These are phyloP conservation scores for Fusarium sp. DNA, from an alignment of 2,329 filamentous ascomycete genomes.

Conservation along the genomic window DNA sequence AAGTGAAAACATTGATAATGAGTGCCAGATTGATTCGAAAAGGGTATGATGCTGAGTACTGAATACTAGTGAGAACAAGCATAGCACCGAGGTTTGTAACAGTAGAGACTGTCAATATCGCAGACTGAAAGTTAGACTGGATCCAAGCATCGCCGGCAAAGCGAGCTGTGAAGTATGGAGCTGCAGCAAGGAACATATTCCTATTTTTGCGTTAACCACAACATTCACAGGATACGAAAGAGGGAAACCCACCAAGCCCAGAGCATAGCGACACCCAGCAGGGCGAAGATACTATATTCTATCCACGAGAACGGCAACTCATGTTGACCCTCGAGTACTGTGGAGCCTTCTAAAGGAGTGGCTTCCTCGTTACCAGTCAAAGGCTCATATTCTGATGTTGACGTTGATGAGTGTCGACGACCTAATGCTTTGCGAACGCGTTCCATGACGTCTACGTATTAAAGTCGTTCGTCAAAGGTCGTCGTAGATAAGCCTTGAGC, in stretches of 20 bases:
- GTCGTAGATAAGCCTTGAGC: not conserved
- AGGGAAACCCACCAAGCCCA: conserved; percentile 84
- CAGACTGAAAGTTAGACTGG: conserved; percentile 85
- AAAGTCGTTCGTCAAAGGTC: not conserved
- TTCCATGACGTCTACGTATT: conserved; percentile 40
- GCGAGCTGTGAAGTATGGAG: conserved; percentile 89
- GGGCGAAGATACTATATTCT: conserved; percentile 85
- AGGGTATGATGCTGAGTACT: conserved; percentile 87
- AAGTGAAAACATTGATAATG: conserved; percentile 79
- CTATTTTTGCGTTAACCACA: conserved; percentile 56
- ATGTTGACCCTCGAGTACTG: conserved; percentile 49
- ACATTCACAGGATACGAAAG: not conserved
- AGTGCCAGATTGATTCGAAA: conserved; percentile 85
- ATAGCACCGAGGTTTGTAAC: conserved; percentile 83
- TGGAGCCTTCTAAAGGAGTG: conserved; percentile 43
- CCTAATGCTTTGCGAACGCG: conserved; percentile 43
- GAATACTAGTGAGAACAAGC: conserved; percentile 81
- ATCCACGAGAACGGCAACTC: conserved; percentile 79
- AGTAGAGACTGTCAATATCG: conserved; percentile 88
- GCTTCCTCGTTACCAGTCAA: conserved; percentile 47
- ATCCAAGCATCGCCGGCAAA: conserved; percentile 79
- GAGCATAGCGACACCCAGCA: conserved; percentile 92
- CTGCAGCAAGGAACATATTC: conserved; percentile 98
- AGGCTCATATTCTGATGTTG: conserved; percentile 50
- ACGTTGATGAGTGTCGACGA: conserved; percentile 37